Percentiles rank a stretch among this genome's conserved stretches.
phyloP scores from a whole-genome alignment of 2,329 filamentous ascomycete genomes.

The Sphaerulina musiva region DNA sequence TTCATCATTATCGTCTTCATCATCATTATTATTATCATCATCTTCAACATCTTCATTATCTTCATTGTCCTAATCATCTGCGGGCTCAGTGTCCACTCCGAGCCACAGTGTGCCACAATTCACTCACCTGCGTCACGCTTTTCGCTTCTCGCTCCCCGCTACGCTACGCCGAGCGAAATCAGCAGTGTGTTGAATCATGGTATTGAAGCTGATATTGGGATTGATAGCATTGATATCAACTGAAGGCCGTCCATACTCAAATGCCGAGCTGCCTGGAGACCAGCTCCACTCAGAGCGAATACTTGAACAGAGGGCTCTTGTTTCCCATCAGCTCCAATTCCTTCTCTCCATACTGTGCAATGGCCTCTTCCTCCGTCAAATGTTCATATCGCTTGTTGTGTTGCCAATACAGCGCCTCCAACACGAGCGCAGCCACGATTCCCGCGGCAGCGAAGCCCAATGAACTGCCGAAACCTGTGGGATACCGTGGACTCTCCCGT shows the following conservation, averaged over 20 bases:
- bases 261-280: not conserved
- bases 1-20: too few species aligned
- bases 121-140: too few species aligned
- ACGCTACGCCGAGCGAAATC: constrained; percentile 44
- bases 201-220: constrained; percentile 57
- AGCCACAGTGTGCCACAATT: too few species aligned
- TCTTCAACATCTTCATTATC: too few species aligned
- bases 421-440: constrained; percentile 22
- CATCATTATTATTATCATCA: too few species aligned
- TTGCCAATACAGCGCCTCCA: constrained; percentile 30
- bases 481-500: constrained; percentile 34
- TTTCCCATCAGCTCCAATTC: constrained; percentile 37
- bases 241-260: not conserved
- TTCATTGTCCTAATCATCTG: too few species aligned
- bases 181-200: constrained; percentile 51
- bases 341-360: constrained; percentile 32
- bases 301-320: constrained; percentile 37
- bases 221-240: constrained; percentile 11
- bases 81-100: too few species aligned
- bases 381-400: constrained; percentile 34
- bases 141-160: too few species aligned
- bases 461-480: constrained; percentile 34
- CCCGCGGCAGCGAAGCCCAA: constrained; percentile 26
- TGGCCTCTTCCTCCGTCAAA: constrained; percentile 33
- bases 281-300: constrained; percentile 22